A percentile compares a stretch with the other conserved stretches of the same genome.
Evolutionary conservation across 768 basidiomycete genomes (phyloP).

Genomic region (Gyrodon lividus): DNA sequence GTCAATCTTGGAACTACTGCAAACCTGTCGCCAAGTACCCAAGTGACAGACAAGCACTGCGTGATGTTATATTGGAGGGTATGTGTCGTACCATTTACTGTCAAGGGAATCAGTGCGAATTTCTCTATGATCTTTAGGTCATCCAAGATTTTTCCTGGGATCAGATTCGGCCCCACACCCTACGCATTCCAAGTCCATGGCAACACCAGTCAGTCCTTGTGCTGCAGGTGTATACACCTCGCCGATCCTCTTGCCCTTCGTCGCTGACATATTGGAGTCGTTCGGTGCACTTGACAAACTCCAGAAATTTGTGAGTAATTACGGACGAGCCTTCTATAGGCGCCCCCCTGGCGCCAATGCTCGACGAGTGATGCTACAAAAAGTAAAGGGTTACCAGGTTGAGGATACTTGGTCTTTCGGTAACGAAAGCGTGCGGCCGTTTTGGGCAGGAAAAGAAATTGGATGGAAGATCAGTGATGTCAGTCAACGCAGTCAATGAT

Average conservation of each 20-base stretch:
- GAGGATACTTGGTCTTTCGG: conserved; percentile 45
- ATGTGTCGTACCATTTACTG: conserved; percentile 8
- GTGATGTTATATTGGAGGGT: conserved; percentile 77
- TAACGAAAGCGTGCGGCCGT: conserved; percentile 67
- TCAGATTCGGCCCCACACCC: conserved; percentile 97
- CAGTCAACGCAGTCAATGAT: conserved; percentile 3
- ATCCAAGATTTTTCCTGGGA: conserved; percentile 95
- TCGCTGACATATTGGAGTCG: conserved; percentile 84
- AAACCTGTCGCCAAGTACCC: conserved; percentile 98
- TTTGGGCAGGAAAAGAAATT: conserved; percentile 83
- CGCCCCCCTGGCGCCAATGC: conserved; percentile 31
- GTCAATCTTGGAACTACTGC: conserved; percentile 94
- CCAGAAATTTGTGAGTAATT: conserved; percentile 71
- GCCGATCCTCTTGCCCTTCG: conserved; percentile 85
- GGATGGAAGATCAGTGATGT: conserved; percentile 59
- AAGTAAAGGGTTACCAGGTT: conserved; percentile 38
- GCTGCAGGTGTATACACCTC: conserved; percentile 97
- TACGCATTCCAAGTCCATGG: conserved; percentile 60
- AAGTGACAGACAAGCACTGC: conserved; percentile 81
- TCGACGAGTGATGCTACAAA: conserved; percentile 44
- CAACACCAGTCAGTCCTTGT: conserved; percentile 70
- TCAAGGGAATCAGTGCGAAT: not conserved
- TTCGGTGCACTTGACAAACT: conserved; percentile 84
- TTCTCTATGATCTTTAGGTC: conserved; percentile 46
- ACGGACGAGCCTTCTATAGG: conserved; percentile 82